Percentiles rank a stretch among this genome's conserved stretches.
Evolutionary conservation across 1,284 basidiomycete genomes (phyloP).

Genomic region (Rhodofomes roseus): DNA sequence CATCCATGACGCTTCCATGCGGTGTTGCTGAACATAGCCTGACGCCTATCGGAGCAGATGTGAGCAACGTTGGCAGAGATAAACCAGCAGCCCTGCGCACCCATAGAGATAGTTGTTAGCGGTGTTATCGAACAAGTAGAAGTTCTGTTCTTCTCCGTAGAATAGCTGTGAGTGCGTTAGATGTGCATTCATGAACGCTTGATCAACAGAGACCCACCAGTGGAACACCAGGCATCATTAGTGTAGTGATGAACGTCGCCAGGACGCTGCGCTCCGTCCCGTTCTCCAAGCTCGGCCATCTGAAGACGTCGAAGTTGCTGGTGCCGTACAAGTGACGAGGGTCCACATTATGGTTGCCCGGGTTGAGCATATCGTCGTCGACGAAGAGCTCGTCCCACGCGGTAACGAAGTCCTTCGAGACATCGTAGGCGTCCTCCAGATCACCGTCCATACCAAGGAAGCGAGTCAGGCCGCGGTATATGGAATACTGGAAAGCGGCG

Average conservation of each 20-base stretch:
- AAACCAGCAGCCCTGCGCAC: constrained; percentile 35
- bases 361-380: constrained; percentile 82
- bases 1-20: constrained; percentile 94
- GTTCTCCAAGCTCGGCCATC: constrained; percentile 85
- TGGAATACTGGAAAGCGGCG: constrained; percentile 89
- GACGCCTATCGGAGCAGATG: constrained; percentile 55
- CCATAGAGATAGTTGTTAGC: constrained; percentile 87
- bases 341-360: constrained; percentile 62
- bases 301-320: constrained; percentile 90
- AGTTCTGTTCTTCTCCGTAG: constrained; percentile 88
- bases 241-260: constrained; percentile 71
- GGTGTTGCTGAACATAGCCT: constrained; percentile 79
- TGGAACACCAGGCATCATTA: constrained; percentile 86
- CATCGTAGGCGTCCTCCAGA: constrained; percentile 81
- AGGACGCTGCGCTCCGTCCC: constrained; percentile 75
- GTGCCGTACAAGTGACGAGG: constrained; percentile 87
- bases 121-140: constrained; percentile 81
- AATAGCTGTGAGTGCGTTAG: constrained; percentile 44
- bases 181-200: not conserved
- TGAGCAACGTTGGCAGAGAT: not conserved
- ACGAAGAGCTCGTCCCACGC: constrained; percentile 90
- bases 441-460: constrained; percentile 94
- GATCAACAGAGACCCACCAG: constrained; percentile 42
- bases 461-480: constrained; percentile 78
- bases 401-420: constrained; percentile 75